A percentile compares a stretch with the other conserved stretches of the same genome.
Evolutionary conservation across 1,284 basidiomycete genomes (phyloP).

Genomic region (Leccinum holopus): DNA sequence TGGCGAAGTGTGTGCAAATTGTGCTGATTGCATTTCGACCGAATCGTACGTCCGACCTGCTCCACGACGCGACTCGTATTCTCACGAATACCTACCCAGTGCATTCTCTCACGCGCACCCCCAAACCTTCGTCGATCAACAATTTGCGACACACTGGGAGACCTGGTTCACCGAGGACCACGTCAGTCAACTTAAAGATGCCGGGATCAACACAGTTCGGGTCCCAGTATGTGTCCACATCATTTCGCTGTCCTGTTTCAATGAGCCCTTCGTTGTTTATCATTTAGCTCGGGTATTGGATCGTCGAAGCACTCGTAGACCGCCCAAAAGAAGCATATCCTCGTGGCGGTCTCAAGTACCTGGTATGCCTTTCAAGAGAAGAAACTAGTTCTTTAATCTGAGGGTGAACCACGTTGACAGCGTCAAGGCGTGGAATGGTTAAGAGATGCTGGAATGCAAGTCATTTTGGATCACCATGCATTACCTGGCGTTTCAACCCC

Average conservation of each 20-base stretch:
- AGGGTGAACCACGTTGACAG: constrained; percentile 34
- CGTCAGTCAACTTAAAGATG: constrained; percentile 49
- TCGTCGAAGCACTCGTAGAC: constrained; percentile 69
- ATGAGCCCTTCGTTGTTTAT: neutral
- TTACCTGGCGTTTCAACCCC: constrained; percentile 67
- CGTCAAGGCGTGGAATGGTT: constrained; percentile 60
- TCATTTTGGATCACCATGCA: constrained; percentile 74
- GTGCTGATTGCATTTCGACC: constrained; percentile 43
- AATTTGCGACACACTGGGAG: constrained; percentile 64
- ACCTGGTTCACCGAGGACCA: constrained; percentile 71
- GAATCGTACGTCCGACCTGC: constrained; percentile 42
- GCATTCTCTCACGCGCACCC: constrained; percentile 60
- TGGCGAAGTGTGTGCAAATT: constrained; percentile 42
- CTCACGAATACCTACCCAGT: constrained; percentile 33
- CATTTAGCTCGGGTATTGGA: constrained; percentile 74
- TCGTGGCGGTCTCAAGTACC: constrained; percentile 61
- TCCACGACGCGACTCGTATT: neutral
- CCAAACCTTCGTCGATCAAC: constrained; percentile 49
- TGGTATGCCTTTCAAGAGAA: constrained; percentile 42
- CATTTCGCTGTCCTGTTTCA: neutral
- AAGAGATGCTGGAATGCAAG: constrained; percentile 58
- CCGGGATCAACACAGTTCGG: constrained; percentile 71
- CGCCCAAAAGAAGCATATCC: constrained; percentile 61
- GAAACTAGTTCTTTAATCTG: neutral
- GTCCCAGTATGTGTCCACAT: constrained; percentile 54